Base-by-base conservation (phyloP, 1,139 yeast species). In the Geotrichum klebahnii region DNA sequence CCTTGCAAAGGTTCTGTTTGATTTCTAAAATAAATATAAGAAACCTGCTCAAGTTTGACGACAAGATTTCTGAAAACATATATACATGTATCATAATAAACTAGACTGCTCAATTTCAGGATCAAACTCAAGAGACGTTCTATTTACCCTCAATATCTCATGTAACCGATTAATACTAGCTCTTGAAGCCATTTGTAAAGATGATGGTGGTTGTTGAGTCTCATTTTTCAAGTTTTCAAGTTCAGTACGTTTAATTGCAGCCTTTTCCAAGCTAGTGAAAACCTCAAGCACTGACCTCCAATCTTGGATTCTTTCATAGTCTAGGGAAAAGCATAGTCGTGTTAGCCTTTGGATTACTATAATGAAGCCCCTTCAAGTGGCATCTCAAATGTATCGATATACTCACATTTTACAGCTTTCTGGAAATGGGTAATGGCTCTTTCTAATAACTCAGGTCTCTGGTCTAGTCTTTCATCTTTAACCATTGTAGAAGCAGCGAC, bases 241-340 rank as follows among this genome's bases (percentile, higher is more conserved):
- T 16, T 4, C 17, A 14, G 35, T 20, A 10, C 6, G 6, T 10
- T 8, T 26, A 26, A 10, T 8, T 10, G 35, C 40, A 5, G 42
- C 24, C 20, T 36, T 38, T 8, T 36, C 28, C 1, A 47, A 35
- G 19, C 23, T 20, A 3, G 29, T 20, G 14, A 42, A 47, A 4
- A 37, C 31, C 10, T 36, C 33, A n/a, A 12, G 10, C 4, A 42
- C 33, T 1, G 28, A 6, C 4, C 23, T 24, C 51, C 51, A 47
- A 16, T 47, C 45, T 16, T 47, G 43, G 14, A 41, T 31, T 9
- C 33, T 29, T 32, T 47, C 51, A 17, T 35, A 47, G 20, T 17
- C 47, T 44, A 19, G 3, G 22, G 14, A 24, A 16, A 22, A 6
- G 16, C 12, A 20, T 29, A 40, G 36, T 31, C 20, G 46, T 20